Evolutionary conservation across 2,329 filamentous ascomycete species (phyloP).

Genomic region (Exophiala aquamarina): DNA sequence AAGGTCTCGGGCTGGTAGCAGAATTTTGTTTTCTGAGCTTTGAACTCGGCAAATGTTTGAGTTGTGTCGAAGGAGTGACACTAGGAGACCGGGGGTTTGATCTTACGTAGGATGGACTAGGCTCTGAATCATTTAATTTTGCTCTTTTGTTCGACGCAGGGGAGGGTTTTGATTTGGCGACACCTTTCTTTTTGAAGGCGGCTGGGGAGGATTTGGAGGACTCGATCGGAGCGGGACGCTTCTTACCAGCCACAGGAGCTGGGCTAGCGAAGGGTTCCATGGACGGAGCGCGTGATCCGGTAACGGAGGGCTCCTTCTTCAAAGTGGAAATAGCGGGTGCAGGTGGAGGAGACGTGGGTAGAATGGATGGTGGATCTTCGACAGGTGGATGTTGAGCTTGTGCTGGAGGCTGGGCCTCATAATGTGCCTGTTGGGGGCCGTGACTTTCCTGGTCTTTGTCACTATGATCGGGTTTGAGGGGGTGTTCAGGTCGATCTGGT

Average conservation of each 20-base stretch:
- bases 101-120: constrained; percentile 13
- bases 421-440: neutral
- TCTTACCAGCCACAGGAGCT: constrained; percentile 25
- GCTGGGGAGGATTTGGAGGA: constrained; percentile 14
- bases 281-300: constrained; percentile 21
- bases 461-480: constrained; percentile 10
- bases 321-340: constrained; percentile 9
- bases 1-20: constrained; percentile 22
- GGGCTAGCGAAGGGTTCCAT: constrained; percentile 21
- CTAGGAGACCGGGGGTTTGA: constrained; percentile 27
- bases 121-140: constrained; percentile 23
- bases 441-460: constrained; percentile 8
- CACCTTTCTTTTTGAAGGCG: constrained; percentile 27
- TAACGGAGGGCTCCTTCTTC: constrained; percentile 22
- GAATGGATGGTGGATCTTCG: constrained; percentile 1
- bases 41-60: constrained; percentile 21
- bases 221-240: constrained; percentile 25
- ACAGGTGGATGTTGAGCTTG: neutral
- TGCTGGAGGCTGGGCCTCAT: constrained; percentile 1
- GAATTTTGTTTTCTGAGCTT: constrained; percentile 47
- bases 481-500: constrained; percentile 16
- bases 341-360: constrained; percentile 2
- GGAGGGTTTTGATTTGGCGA: constrained; percentile 24
- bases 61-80: constrained; percentile 23
- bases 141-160: constrained; percentile 19